A percentile compares a stretch with the other conserved stretches of the same genome.
These are phyloP conservation scores for Lepidium aucheri DNA, from an alignment of 345 rosid genomes.

Conservation along the genomic window DNA sequence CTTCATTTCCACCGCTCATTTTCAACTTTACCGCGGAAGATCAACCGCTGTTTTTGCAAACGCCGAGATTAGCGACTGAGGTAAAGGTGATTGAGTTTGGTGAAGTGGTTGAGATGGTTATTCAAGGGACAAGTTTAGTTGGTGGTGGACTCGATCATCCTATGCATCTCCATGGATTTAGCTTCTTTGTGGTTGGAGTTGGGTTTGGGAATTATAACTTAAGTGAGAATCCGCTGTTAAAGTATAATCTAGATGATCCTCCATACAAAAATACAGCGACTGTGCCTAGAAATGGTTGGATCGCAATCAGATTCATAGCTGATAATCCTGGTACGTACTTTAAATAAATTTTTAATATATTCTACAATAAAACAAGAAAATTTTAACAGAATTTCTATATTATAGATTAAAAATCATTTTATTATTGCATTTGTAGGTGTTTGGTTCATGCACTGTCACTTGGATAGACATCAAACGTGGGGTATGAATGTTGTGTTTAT, in stretches of 20 bases:
- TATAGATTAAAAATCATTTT: too few species aligned
- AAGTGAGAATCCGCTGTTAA: background rate
- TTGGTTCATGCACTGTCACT: slow-evolving; percentile 24
- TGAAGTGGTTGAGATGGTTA: slow-evolving; percentile 5
- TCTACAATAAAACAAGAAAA: too few species aligned
- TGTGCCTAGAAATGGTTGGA: slow-evolving; percentile 20
- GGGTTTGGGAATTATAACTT: slow-evolving; percentile 20
- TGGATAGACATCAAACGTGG: slow-evolving; percentile 29
- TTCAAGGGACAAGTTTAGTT: slow-evolving; percentile 21
- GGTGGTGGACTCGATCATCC: slow-evolving; percentile 20
- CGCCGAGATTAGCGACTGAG: slow-evolving; percentile 22
- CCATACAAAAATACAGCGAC: slow-evolving; percentile 14
- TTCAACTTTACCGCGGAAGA: slow-evolving; percentile 24
- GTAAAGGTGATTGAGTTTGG: background rate
- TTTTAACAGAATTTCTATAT: slow-evolving; percentile 35
- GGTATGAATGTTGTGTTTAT: slow-evolving; percentile 36
- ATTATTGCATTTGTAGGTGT: slow-evolving; percentile 20
- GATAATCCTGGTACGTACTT: slow-evolving; percentile 18
- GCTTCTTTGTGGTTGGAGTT: slow-evolving; percentile 8
- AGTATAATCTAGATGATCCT: slow-evolving; percentile 17
- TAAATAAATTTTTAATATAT: background rate
- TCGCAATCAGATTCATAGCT: slow-evolving; percentile 16
- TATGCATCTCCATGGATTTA: slow-evolving; percentile 25
- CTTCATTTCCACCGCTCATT: slow-evolving; percentile 16
- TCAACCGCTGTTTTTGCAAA: slow-evolving; percentile 3